Evolutionary conservation across 208 protist genomes (phyloP), one percentile per base, ranked within the genome.

Genomic region (Acanthamoeba castellanii): DNA sequence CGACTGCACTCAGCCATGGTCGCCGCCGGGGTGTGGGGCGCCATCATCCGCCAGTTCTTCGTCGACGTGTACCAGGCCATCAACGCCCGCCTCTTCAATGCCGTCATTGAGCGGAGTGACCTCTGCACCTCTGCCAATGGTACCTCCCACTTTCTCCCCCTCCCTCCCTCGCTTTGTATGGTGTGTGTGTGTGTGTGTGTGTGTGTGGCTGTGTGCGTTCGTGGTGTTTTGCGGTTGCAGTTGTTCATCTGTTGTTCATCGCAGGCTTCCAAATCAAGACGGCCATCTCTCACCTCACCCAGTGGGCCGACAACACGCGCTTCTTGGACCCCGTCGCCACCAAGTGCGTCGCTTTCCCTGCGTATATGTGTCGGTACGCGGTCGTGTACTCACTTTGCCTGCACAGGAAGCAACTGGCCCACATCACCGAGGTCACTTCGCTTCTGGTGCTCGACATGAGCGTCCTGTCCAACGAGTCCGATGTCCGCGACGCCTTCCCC

Each of bases 361-460:
- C 4, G 14, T 16, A 16, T 13, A 13, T 55, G 50, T 13, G 50
- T 5, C 50, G 9, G 52, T 9, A 20, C 57, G 57, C 57, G 22
- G 22, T 42, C 30, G 68, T 74, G n/a, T 30, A 18, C 16, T 55
- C 9, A 18, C 16, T 18, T 55, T 55, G 16, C 3, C 3, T 2
- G 9, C 8, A 32, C 47, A 87, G 78, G 78, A 87, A 87, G 78
- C 78, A 87, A 42, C 78, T 87, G 42, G 78, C 78, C 6, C 78
- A 55, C n/a, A 30, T 87, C 25, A 34, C 9, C 78, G 78, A 87
- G 50, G 42, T 87, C 5, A 25, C 78, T 5, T 87, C 78, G 50
- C 42, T 87, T 16, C 25, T 87, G 30, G 78, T 61, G 50, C 78
- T 87, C 50, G 78, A 87, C n/a, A 87, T 87, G 78, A 64, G 50